phyloP scores from a whole-genome alignment of 2,329 filamentous ascomycete genomes.

The Fusarium foetens region DNA sequence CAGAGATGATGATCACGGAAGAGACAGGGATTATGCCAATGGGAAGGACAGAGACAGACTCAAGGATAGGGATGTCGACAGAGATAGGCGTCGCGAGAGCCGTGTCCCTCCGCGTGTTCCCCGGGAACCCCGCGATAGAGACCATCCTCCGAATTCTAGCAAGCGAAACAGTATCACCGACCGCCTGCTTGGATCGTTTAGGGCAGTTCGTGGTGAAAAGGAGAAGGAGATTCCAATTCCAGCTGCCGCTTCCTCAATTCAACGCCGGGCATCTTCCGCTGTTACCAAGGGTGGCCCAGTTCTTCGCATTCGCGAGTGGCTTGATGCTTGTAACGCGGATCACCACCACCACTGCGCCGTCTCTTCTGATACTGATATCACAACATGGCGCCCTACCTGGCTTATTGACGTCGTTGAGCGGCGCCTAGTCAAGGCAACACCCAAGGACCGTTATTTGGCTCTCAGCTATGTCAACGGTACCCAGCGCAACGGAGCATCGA shows the following conservation, averaged over 20 bases:
- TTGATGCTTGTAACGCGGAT: constrained; percentile 55
- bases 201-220: constrained; percentile 46
- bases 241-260: constrained; percentile 37
- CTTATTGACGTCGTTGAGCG: constrained; percentile 55
- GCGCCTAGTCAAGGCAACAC: constrained; percentile 52
- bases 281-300: constrained; percentile 50
- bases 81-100: constrained; percentile 42
- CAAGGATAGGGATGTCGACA: constrained; percentile 33
- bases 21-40: constrained; percentile 18
- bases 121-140: constrained; percentile 30
- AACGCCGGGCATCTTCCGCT: constrained; percentile 48
- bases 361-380: constrained; percentile 34
- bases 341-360: constrained; percentile 55
- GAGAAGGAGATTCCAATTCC: constrained; percentile 35
- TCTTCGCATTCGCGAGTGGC: constrained; percentile 55
- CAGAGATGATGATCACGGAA: constrained; percentile 3
- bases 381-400: constrained; percentile 54
- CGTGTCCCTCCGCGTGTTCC: constrained; percentile 22
- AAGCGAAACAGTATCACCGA: constrained; percentile 56
- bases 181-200: constrained; percentile 51
- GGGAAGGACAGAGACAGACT: constrained; percentile 12
- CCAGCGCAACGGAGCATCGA: constrained; percentile 43
- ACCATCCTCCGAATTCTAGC: constrained; percentile 40
- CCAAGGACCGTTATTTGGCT: constrained; percentile 55
- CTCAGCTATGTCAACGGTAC: constrained; percentile 59